Evolutionary conservation across 2,329 filamentous ascomycete species (phyloP), one percentile per base, ranked within the genome.

Genomic region (Exophiala phaeomuriformis): DNA sequence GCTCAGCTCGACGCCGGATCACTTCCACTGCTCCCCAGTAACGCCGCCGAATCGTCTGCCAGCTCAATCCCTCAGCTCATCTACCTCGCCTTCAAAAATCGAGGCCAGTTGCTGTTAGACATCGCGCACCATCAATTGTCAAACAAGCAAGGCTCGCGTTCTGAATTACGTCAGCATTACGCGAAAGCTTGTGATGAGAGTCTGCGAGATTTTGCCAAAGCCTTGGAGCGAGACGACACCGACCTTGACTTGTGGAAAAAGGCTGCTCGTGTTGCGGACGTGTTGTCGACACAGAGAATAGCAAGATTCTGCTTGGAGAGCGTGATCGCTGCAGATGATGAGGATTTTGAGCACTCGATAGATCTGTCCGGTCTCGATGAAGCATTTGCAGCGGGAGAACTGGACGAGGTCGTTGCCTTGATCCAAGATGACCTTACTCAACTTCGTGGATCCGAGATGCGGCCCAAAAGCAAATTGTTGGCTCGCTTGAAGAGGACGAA

Each of bases 71-170:
- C 88, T 0, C 90, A 96, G 65, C 90, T 94, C 7, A 77, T 97
- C 19, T 96, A 95, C 65, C 79, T 98, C 5, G 87, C 91, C 1
- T 89, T 94, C 75, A 98, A 97, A 70, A 98, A 97, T 64, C 84
- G 91, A 71, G 93, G 90, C 40, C 88, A 97, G 65, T 96, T 95
- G 66, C 75, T 85, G 53, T 75, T 98, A n/a, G 91, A 98, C 67
- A 75, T 72, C 53, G 80, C 85, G 61, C 83, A 77, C 62, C 72
- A 80, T 68, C 76, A 71, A 41, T 60, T 77, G 27, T 37, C 55
- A n/a, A 37, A 46, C 29, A 46, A 51, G 12, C 37, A 41, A 27
- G 50, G 10, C 28, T 37, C 52, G 27, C 51, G 53, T 5, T 35
- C 50, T n/a, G 49, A 51, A 2, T 12, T 57, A 3, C 56, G 55